Evolutionary conservation across 2,329 filamentous ascomycete species (phyloP).

Genomic region (Ambrosiella cleistominuta): DNA sequence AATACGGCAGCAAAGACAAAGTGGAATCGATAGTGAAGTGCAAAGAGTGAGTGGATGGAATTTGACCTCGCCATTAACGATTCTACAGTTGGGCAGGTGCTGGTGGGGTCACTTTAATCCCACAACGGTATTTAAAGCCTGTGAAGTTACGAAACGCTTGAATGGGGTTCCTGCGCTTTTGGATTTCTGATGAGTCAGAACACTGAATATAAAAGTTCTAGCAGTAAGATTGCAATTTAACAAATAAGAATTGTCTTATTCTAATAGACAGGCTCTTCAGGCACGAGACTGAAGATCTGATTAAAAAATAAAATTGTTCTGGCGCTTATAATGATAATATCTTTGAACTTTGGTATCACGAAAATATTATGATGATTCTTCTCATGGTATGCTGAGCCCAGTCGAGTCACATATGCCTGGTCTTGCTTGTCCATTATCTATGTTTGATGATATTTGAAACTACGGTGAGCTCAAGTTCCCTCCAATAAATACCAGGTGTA

Average conservation of each 20-base stretch:
- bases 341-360: neutral
- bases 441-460: too few relatives aligned
- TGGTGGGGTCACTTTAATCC: neutral
- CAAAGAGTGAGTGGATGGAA: neutral
- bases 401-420: too few relatives aligned
- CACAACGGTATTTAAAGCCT: neutral
- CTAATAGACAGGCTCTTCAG: too few relatives aligned
- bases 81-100: neutral
- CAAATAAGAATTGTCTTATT: neutral
- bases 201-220: neutral
- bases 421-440: too few relatives aligned
- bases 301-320: too few relatives aligned
- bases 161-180: neutral
- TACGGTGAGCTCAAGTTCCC: too few relatives aligned
- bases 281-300: too few relatives aligned
- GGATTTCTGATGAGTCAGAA: neutral
- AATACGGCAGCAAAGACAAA: neutral
- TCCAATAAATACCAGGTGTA: neutral
- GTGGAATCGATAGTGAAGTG: neutral
- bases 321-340: neutral
- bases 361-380: neutral
- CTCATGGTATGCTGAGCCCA: neutral
- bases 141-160: neutral
- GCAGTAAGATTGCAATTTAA: neutral
- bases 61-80: conserved; percentile 1